phyloP scores from a whole-genome alignment of 225 moss, liverwort and hornwort genomes.

The Marchantia polymorpha region DNA sequence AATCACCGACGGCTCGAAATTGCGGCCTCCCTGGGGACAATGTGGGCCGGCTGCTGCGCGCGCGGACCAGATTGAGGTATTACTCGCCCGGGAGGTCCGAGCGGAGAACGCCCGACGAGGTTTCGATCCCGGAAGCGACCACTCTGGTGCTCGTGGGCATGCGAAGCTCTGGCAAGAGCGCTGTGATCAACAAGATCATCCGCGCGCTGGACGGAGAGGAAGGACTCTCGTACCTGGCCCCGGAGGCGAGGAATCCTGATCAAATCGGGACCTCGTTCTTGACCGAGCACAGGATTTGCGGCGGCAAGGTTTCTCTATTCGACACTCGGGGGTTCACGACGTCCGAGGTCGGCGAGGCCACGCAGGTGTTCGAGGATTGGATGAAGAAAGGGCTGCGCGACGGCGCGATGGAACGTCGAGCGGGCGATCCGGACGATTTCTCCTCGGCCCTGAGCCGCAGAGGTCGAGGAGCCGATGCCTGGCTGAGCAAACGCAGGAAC shows the following conservation, averaged over 20 bases:
- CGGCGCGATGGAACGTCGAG: slow-evolving; percentile 32
- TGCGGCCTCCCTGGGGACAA: neutral
- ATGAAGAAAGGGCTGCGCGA: slow-evolving; percentile 69
- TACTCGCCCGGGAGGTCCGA: slow-evolving; percentile 59
- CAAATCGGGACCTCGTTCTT: slow-evolving; percentile 73
- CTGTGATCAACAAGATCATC: slow-evolving; percentile 65
- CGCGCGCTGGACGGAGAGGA: slow-evolving; percentile 56
- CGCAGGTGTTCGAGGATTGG: slow-evolving; percentile 53
- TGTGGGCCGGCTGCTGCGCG: neutral
- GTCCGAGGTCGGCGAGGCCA: slow-evolving; percentile 47
- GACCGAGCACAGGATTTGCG: slow-evolving; percentile 58
- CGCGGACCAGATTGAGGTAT: neutral
- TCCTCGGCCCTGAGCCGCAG: slow-evolving; percentile 48
- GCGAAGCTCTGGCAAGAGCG: slow-evolving; percentile 75
- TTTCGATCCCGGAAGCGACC: slow-evolving; percentile 52
- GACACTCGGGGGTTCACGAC: slow-evolving; percentile 71
- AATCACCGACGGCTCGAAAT: neutral
- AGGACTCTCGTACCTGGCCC: slow-evolving; percentile 56
- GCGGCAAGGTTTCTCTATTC: slow-evolving; percentile 49
- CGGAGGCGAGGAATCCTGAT: slow-evolving; percentile 54
- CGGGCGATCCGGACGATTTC: neutral
- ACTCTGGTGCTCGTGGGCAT: slow-evolving; percentile 65
- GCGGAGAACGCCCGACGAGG: slow-evolving; percentile 37
- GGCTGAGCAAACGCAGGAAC: slow-evolving; percentile 50
- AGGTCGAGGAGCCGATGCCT: slow-evolving; percentile 57